These are phyloP conservation scores for Cercospora nicotianae DNA, from an alignment of 2,329 filamentous ascomycete species.

Conservation along the genomic window DNA sequence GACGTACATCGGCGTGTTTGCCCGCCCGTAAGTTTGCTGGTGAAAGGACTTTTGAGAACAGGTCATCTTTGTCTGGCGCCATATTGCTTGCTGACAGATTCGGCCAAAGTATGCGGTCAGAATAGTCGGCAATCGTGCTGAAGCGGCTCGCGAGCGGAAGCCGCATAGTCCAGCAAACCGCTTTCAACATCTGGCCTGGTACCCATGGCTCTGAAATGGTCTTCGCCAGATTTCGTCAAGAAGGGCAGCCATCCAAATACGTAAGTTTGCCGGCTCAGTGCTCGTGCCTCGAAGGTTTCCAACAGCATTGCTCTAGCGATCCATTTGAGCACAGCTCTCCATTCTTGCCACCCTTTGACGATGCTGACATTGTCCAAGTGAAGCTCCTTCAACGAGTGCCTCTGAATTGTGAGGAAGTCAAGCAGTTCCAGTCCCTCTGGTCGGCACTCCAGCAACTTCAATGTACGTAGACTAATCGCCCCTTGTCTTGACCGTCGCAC, in stretches of 20 bases:
- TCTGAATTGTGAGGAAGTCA: neutral
- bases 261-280: neutral
- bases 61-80: neutral
- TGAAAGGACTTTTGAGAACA: neutral
- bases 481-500: neutral
- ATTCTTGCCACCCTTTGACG: neutral
- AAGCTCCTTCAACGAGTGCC: neutral
- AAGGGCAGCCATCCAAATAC: neutral
- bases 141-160: neutral
- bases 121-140: too few relatives aligned
- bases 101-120: too few relatives aligned
- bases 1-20: neutral
- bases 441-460: neutral
- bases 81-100: neutral
- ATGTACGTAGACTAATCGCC: neutral
- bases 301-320: neutral
- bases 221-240: neutral
- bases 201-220: neutral
- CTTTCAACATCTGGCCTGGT: neutral
- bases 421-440: neutral
- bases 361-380: neutral
- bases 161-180: neutral
- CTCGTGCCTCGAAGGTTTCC: neutral
- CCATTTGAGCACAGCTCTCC: neutral
- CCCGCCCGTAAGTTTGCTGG: neutral